Evolutionary conservation across 2,329 filamentous ascomycete genomes (phyloP).

Genomic region (Botrytis elliptica): DNA sequence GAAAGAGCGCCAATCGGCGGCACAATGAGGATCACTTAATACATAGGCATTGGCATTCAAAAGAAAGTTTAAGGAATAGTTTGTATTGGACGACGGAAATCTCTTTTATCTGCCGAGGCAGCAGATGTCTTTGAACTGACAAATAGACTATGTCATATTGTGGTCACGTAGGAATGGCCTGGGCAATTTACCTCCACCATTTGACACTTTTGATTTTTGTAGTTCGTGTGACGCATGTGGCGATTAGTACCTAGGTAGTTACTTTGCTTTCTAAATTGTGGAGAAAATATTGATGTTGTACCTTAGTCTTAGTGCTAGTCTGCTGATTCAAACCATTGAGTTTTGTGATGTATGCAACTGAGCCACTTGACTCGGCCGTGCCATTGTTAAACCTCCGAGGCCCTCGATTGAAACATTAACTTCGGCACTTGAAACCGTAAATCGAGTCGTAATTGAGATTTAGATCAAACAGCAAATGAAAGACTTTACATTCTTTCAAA

Average conservation of each 20-base stretch:
- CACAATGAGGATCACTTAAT: not conserved
- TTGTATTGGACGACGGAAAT: not conserved
- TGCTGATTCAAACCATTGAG: not conserved
- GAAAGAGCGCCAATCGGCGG: not conserved
- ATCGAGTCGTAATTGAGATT: not conserved
- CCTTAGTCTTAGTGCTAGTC: not conserved
- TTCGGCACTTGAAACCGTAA: not conserved
- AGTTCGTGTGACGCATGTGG: not conserved
- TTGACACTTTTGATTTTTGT: not conserved
- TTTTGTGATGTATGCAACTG: not conserved
- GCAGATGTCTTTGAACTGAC: not conserved
- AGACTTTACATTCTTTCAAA: not conserved
- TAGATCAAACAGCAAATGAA: not conserved
- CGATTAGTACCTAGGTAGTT: not conserved
- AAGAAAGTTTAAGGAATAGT: not conserved
- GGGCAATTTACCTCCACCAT: not conserved
- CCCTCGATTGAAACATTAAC: not conserved
- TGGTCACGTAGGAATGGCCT: not conserved
- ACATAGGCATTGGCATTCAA: not conserved
- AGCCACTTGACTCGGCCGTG: slow-evolving; percentile 7
- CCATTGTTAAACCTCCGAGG: not conserved
- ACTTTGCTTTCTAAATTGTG: not conserved
- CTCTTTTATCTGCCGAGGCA: not conserved
- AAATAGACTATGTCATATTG: not conserved
- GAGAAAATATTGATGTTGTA: not conserved